These are phyloP conservation scores for Orychophragmus violaceus DNA, from an alignment of 345 rosid species.

Conservation along the genomic window DNA sequence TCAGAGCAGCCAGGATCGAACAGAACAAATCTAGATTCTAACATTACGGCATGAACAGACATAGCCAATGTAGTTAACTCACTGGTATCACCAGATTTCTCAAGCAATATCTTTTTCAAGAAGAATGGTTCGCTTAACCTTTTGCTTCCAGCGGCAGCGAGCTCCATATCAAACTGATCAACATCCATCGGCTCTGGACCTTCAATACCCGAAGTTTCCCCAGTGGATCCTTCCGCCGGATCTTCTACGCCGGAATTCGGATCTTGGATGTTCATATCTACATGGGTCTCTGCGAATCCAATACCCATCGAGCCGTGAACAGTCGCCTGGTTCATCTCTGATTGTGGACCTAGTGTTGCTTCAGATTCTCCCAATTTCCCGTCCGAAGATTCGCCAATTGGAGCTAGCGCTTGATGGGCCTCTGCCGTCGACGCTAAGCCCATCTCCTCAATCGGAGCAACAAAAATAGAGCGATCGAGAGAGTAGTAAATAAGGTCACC, in stretches of 20 bases:
- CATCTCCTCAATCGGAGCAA: background rate
- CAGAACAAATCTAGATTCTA: slow-evolving; percentile 65
- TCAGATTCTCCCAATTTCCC: too few relatives aligned
- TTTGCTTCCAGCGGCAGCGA: slow-evolving; percentile 5
- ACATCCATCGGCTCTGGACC: slow-evolving; percentile 7
- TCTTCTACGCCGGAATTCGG: background rate
- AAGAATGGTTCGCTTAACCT: slow-evolving; percentile 55
- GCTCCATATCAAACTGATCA: slow-evolving; percentile 12
- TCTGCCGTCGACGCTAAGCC: background rate
- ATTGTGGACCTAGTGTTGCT: too few relatives aligned
- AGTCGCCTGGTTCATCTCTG: background rate
- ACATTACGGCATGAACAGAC: slow-evolving; percentile 64
- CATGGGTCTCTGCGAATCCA: too few relatives aligned
- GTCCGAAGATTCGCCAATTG: too few relatives aligned
- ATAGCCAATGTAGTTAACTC: slow-evolving; percentile 38
- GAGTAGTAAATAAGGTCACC: slow-evolving; percentile 34
- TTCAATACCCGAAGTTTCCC: background rate
- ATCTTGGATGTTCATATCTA: background rate
- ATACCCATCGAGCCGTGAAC: background rate
- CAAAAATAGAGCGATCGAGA: background rate
- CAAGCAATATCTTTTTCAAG: slow-evolving; percentile 45
- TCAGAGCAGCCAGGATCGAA: slow-evolving; percentile 38
- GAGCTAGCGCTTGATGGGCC: background rate
- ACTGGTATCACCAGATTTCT: slow-evolving; percentile 39
- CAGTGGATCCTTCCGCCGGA: background rate